Conservation (phyloP, 345 rosid genomes). For the Rhodamnia rubescens region DNA sequence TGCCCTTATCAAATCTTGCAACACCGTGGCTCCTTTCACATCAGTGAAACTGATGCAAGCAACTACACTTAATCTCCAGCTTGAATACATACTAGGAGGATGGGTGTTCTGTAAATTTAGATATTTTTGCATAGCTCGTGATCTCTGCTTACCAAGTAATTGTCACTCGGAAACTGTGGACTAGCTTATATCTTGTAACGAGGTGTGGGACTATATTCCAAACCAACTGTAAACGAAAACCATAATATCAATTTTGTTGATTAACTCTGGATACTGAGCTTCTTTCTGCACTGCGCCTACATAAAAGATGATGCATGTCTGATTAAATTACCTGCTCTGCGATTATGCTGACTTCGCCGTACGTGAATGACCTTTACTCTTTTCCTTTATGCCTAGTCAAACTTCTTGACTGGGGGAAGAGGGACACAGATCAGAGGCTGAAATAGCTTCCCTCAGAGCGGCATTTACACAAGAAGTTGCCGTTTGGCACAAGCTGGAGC, state of each 20-base stretch:
- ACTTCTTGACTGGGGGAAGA: constrained; percentile 98
- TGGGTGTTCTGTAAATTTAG: not conserved
- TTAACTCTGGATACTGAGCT: not conserved
- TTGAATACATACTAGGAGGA: not conserved
- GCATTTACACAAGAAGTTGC: constrained; percentile 93
- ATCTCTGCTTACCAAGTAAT: not conserved
- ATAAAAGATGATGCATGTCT: not conserved
- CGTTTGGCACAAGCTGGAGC: constrained; percentile 98
- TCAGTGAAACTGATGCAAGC: not conserved
- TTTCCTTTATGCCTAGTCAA: constrained; percentile 43
- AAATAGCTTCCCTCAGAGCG: constrained; percentile 81
- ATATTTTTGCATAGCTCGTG: not conserved
- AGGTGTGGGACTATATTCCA: not conserved
- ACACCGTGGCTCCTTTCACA: not conserved
- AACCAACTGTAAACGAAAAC: not conserved
- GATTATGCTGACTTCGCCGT: not conserved
- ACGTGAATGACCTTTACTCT: not conserved
- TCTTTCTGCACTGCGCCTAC: not conserved
- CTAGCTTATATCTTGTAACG: not conserved
- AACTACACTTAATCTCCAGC: not conserved
- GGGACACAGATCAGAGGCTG: constrained; percentile 81
- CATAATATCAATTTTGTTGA: not conserved
- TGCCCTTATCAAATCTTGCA: not conserved
- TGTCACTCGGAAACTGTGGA: not conserved
- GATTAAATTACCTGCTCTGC: not conserved